Percentiles rank a stretch among this genome's conserved stretches.
phyloP scores from a whole-genome alignment of 139 green algal genomes.

The Nannochloris sp. region DNA sequence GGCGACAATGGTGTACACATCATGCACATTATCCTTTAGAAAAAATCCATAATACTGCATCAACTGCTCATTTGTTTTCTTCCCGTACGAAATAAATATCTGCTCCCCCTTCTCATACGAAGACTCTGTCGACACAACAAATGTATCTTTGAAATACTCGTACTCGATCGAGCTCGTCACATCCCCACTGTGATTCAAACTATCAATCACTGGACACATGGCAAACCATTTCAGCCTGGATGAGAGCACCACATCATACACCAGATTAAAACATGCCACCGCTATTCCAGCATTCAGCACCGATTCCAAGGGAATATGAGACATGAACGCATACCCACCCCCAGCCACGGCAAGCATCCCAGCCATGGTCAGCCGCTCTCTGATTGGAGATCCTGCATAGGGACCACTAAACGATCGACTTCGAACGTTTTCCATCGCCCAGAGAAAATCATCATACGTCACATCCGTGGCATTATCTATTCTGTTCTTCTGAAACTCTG shows the following conservation, averaged over 20 bases:
- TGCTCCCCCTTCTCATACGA: conserved; percentile 15
- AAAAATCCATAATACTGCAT: conserved; percentile 55
- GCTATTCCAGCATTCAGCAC: conserved; percentile 44
- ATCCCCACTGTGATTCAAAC: conserved; percentile 42
- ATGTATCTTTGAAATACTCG: conserved; percentile 47
- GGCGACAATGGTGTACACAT: conserved; percentile 16
- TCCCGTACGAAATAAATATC: conserved; percentile 43
- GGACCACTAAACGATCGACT: conserved; percentile 72
- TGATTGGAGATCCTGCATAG: conserved; percentile 40
- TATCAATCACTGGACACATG: conserved; percentile 42
- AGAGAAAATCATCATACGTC: conserved; percentile 41
- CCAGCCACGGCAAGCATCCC: conserved; percentile 16
- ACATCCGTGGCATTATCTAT: not conserved
- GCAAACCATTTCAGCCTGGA: conserved; percentile 41
- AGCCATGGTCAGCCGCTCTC: conserved; percentile 13
- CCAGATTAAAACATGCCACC: conserved; percentile 44
- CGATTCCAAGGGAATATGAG: conserved; percentile 23
- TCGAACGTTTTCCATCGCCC: conserved; percentile 63
- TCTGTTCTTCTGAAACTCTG: conserved; percentile 12
- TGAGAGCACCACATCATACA: conserved; percentile 43
- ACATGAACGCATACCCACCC: conserved; percentile 10
- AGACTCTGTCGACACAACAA: conserved; percentile 15
- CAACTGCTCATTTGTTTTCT: conserved; percentile 42
- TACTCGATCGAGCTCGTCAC: conserved; percentile 30
- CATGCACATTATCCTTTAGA: conserved; percentile 30